Evolutionary conservation across 768 basidiomycete genomes (phyloP).

Genomic region (Panaeolus cyanescens): DNA sequence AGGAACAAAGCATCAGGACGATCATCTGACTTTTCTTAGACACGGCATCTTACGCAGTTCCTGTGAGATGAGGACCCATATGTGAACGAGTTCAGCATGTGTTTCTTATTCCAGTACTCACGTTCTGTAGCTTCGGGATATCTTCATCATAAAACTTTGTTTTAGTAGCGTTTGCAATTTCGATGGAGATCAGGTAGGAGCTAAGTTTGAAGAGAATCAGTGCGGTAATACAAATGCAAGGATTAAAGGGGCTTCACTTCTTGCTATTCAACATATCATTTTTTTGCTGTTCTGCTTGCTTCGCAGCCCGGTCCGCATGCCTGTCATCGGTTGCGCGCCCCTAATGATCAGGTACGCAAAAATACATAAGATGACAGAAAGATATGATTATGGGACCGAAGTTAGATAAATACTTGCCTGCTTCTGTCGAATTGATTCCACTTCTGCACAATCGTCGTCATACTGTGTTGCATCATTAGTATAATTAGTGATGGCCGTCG

Average conservation of each 20-base stretch:
- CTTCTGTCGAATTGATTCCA: slow-evolving; percentile 76
- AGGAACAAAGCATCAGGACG: slow-evolving; percentile 2
- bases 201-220: slow-evolving; percentile 31
- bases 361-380: background rate
- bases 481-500: background rate
- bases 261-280: slow-evolving; percentile 81
- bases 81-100: background rate
- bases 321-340: slow-evolving; percentile 70
- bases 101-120: slow-evolving; percentile 35
- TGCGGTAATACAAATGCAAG: background rate
- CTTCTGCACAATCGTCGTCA: slow-evolving; percentile 75
- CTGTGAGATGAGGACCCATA: slow-evolving; percentile 34
- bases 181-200: slow-evolving; percentile 69
- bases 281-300: slow-evolving; percentile 75
- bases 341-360: slow-evolving; percentile 34
- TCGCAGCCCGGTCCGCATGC: slow-evolving; percentile 72
- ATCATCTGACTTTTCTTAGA: background rate
- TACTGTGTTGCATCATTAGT: slow-evolving; percentile 51
- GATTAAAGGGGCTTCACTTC: slow-evolving; percentile 51
- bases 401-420: slow-evolving; percentile 48
- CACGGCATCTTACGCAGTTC: slow-evolving; percentile 60
- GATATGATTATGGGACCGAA: slow-evolving; percentile 9
- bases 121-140: slow-evolving; percentile 71
- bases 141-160: slow-evolving; percentile 71
- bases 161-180: slow-evolving; percentile 69